Evolutionary conservation across 768 basidiomycete genomes (phyloP).

Genomic region (Rhizopogon vinicolor): DNA sequence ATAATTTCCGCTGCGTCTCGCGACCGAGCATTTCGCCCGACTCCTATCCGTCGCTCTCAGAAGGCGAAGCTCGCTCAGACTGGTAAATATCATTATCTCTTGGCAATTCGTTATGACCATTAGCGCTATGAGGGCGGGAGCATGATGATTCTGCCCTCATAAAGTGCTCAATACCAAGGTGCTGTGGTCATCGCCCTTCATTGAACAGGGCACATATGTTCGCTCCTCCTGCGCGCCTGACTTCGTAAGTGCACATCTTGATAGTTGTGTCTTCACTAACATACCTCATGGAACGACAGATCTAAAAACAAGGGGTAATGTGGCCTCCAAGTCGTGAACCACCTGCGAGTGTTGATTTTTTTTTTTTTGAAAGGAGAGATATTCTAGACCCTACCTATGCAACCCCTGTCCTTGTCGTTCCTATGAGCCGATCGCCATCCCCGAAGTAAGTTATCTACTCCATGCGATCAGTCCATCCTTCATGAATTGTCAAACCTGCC

Average conservation of each 20-base stretch:
- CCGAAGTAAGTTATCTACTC: neutral
- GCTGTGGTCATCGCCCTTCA: neutral
- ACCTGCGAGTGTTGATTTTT: neutral
- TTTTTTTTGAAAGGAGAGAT: neutral
- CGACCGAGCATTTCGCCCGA: neutral
- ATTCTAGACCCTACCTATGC: neutral
- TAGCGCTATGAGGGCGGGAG: slow-evolving; percentile 1
- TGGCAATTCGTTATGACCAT: neutral
- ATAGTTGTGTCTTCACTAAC: neutral
- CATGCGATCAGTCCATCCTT: neutral
- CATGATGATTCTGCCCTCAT: neutral
- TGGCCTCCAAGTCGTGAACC: too few relatives aligned
- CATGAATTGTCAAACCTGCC: neutral
- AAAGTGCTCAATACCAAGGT: neutral
- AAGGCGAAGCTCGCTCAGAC: neutral
- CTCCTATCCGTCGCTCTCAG: neutral
- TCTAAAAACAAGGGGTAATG: neutral
- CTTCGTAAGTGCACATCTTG: neutral
- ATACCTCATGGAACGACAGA: neutral
- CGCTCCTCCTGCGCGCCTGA: neutral
- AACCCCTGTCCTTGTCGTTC: neutral
- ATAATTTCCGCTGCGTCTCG: neutral
- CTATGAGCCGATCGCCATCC: neutral
- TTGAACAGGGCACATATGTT: neutral
- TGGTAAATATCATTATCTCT: neutral